Evolutionary conservation across 192 early-diverging fungal species (phyloP).

Genomic region (Podochytrium sp.): DNA sequence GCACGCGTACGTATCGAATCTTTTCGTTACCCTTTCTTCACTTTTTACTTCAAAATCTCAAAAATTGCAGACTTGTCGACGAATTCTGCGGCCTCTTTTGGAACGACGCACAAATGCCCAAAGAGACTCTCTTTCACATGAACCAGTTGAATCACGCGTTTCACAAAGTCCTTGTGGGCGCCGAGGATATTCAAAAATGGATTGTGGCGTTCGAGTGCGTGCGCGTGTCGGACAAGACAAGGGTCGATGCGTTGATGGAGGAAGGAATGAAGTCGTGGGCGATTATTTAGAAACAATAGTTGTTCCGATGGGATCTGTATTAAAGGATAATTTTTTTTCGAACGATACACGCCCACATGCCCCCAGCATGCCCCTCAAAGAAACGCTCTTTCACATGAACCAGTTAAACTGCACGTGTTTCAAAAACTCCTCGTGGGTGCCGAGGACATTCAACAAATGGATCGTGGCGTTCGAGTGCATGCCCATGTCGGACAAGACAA

Average conservation of each 20-base stretch:
- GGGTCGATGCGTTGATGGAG: too few relatives aligned
- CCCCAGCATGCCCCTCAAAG: too few relatives aligned
- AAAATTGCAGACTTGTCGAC: neutral
- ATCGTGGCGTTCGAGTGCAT: neutral
- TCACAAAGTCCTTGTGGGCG: neutral
- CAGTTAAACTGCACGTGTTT: neutral
- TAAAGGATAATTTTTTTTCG: too few relatives aligned
- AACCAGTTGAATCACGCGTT: neutral
- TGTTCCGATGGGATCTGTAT: too few relatives aligned
- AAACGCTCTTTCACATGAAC: neutral
- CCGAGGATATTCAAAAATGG: neutral
- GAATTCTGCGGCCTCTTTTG: neutral
- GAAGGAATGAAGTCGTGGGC: too few relatives aligned
- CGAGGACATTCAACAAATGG: neutral
- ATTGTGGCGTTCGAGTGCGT: neutral
- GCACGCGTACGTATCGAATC: too few relatives aligned
- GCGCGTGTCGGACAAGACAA: too few relatives aligned
- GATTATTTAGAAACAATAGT: too few relatives aligned
- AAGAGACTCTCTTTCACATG: neutral
- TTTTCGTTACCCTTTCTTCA: too few relatives aligned
- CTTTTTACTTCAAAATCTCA: too few relatives aligned
- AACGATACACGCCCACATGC: too few relatives aligned
- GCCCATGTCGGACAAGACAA: too few relatives aligned
- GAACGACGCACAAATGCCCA: neutral
- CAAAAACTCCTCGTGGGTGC: neutral